A percentile compares a stretch with the other conserved stretches of the same genome.
These are phyloP conservation scores for Gossypium anomalum DNA, from an alignment of 345 rosid species.

Conservation along the genomic window DNA sequence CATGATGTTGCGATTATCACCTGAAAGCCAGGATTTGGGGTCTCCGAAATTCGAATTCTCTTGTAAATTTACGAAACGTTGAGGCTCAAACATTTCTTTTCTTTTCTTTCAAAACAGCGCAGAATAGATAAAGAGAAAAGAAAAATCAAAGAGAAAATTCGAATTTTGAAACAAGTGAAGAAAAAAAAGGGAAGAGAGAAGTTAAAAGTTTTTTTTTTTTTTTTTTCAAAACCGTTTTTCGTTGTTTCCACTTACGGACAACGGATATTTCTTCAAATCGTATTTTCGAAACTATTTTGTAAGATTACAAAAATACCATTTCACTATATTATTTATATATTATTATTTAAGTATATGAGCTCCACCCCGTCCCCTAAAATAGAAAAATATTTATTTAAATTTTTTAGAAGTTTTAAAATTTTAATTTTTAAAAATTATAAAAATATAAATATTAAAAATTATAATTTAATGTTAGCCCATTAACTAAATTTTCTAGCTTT, in stretches of 20 bases:
- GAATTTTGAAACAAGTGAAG: neutral
- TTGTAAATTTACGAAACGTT: constrained; percentile 53
- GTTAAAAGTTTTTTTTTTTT: neutral
- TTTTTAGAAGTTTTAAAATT: too few relatives aligned
- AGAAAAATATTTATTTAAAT: too few relatives aligned
- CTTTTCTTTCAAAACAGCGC: neutral
- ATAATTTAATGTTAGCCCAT: fast-evolving
- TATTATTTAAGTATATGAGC: too few relatives aligned
- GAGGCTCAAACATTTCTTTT: constrained; percentile 49
- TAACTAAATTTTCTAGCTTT: too few relatives aligned
- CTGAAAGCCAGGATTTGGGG: constrained; percentile 64
- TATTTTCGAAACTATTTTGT: neutral
- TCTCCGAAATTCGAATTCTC: constrained; percentile 59
- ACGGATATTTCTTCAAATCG: constrained; percentile 7
- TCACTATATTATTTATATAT: neutral
- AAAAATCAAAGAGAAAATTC: neutral
- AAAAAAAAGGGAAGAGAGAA: neutral
- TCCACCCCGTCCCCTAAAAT: fast-evolving
- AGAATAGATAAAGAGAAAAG: too few relatives aligned
- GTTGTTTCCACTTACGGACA: neutral
- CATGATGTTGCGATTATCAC: constrained; percentile 14
- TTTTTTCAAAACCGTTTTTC: neutral
- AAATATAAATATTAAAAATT: too few relatives aligned
- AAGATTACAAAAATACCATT: constrained; percentile 4
- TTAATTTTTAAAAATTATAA: too few relatives aligned